Evolutionary conservation across 257 asterid genomes (phyloP), one percentile per base, ranked within the genome.

Genomic region (Nicotiana otophora): DNA sequence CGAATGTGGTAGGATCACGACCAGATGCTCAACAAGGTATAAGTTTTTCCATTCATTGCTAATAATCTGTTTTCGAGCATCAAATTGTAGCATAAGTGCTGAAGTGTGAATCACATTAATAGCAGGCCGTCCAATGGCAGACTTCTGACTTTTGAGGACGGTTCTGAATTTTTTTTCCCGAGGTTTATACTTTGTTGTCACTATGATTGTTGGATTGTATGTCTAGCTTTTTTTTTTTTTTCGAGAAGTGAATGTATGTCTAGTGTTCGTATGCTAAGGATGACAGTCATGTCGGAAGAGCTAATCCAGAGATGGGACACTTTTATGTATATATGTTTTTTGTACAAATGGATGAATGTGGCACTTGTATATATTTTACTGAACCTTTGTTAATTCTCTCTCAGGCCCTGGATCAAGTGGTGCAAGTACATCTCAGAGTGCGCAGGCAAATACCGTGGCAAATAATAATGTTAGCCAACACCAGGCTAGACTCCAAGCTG

Each of bases 401-500:
- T 48, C 63, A 80, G 87, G 79, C 83, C 63, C 90, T 90, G 98
- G 97, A 84, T 83, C 94, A 83, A 90, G 85, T 85, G 58, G 84
- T 15, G 87, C 89, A 51, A 87, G 89, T 87, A 61, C 96, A 78
- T 89, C 96, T 83, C 93, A 89, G 62, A 90, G 90, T 77, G 81
- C 92, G 23, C 77, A 62, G 15, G 83, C 88, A 82, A 90, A 83
- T 67, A 87, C 88, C 70, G 85, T 10, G 28, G 85, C 87, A 79
- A 88, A 85, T 83, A 85, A 82, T 83, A 90, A 87, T 81, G 82
- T 86, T 82, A 91, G 88, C 85, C 95, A 86, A 60, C 93, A 94
- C 86, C 93, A 91, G 82, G 91, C 93, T 80, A 91, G 98, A 84
- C 90, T 93, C 84, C 95, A 87, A 87, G 99, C 99, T n/a, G 98